Evolutionary conservation across 1,139 yeast genomes (phyloP).

Genomic region (Kazachstania sp.): DNA sequence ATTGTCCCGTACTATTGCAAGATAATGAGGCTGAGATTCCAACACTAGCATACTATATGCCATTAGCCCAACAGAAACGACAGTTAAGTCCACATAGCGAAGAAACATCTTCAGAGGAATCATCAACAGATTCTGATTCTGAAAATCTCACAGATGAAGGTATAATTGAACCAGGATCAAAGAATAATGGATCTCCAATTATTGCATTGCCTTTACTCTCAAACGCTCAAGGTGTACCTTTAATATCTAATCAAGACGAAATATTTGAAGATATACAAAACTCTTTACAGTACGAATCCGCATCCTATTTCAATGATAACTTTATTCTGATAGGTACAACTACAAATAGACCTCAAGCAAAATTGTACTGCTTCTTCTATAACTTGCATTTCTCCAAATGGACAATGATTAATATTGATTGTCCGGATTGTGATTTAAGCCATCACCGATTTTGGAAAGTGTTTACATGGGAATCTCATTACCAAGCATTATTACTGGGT

Average conservation of each 20-base stretch:
- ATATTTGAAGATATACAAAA: conserved; percentile 17
- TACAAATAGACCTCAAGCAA: conserved; percentile 33
- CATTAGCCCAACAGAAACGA: neutral
- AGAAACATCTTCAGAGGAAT: neutral
- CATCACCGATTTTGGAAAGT: conserved; percentile 60
- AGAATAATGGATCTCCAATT: conserved; percentile 18
- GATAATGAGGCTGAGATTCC: conserved; percentile 24
- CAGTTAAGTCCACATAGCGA: neutral
- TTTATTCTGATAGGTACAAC: conserved; percentile 52
- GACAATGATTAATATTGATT: conserved; percentile 51
- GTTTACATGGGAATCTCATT: conserved; percentile 69
- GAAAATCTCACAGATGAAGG: neutral
- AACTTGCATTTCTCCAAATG: conserved; percentile 56
- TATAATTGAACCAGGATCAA: neutral
- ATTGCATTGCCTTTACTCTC: conserved; percentile 30
- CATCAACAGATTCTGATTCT: neutral
- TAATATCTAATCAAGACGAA: conserved; percentile 13
- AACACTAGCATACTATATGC: conserved; percentile 18
- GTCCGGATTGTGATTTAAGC: conserved; percentile 44
- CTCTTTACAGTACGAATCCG: conserved; percentile 46
- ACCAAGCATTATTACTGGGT: conserved; percentile 53
- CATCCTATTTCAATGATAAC: conserved; percentile 58
- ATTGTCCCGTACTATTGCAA: conserved; percentile 21
- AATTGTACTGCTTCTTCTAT: conserved; percentile 49
- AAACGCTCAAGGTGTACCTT: conserved; percentile 28